Conservation (phyloP, 306 rosid genomes). For the Betula pendula region DNA sequence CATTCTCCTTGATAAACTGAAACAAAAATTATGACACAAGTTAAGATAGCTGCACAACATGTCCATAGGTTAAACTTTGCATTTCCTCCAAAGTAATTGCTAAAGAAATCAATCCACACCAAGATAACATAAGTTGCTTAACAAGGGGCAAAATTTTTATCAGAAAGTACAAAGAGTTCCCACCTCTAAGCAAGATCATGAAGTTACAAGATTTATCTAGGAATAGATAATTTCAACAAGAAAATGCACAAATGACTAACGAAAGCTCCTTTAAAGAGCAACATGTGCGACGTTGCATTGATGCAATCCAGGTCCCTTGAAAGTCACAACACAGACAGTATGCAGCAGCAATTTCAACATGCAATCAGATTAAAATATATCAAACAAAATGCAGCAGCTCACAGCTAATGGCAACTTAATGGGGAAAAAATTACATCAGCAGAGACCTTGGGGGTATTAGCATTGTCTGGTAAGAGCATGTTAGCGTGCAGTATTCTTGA, state of each 20-base stretch:
- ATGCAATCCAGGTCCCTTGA: neutral
- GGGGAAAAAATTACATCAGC: neutral
- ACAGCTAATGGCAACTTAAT: neutral
- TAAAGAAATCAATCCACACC: neutral
- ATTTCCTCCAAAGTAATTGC: neutral
- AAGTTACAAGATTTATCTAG: neutral
- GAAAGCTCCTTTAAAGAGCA: neutral
- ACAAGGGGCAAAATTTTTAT: neutral
- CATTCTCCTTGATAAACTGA: conserved; percentile 49
- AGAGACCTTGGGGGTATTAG: neutral
- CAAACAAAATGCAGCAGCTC: neutral
- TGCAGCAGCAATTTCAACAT: neutral
- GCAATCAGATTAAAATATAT: neutral
- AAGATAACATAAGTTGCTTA: neutral
- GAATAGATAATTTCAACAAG: neutral
- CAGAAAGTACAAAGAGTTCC: neutral
- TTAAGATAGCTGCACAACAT: conserved; percentile 21
- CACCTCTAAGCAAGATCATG: conserved; percentile 1
- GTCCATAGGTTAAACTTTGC: conserved; percentile 4
- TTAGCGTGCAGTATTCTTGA: neutral
- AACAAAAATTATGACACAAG: conserved; percentile 23
- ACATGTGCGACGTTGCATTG: neutral
- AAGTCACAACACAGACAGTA: neutral
- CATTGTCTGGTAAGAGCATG: neutral
- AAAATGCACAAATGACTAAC: neutral